Base-by-base conservation (phyloP, 441 rosid genomes). In the Croton setiger region DNA sequence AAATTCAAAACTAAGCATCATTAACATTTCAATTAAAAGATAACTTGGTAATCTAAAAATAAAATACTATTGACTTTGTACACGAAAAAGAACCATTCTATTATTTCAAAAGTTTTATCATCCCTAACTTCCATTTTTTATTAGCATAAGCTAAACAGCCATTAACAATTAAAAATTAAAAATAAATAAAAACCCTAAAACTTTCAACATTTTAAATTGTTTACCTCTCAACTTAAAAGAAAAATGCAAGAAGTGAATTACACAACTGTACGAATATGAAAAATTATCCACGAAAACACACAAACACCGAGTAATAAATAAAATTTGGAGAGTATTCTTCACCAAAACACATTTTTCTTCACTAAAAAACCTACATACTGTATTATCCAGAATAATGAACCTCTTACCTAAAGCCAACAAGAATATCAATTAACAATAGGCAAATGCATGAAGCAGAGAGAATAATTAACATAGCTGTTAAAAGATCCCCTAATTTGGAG, bases 181-280 rank as follows among this genome's bases (percentile, higher is more conserved):
- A 23, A 23, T 23, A 21, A 27, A 45, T 15, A 33, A 63, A 62
- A 43, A 21, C n/a, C 14, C 36, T 20, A 27, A 43, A 62, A 62
- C 43, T 20, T 62, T 45, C 54, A 31, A 63, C 1, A 44, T 17
- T 23, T 31, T 4, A 9, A 63, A 63, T 63, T 5, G 21, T 15
- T 45, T 63, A 53, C 52, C 54, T 63, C 45, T 23, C 35, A 49
- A 62, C 41, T n/a, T 18, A 62, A 0, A n/a, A 63, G 33, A 35
- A 44, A 43, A 17, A 49, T 17, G 15, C 20, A 4, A 4, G 53
- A 17, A 18, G 18, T 18, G 23, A 51, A 7, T 52, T 52, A 7
- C 27, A 52, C 18, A 52, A 52, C 21, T 18, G 8, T 11, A 2
- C 12, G 27, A 20, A 23, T 23, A 55, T 4, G 59, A 55, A 27